Evolutionary conservation across 305 asterid species (phyloP).

Genomic region (Solanum hybrid): DNA sequence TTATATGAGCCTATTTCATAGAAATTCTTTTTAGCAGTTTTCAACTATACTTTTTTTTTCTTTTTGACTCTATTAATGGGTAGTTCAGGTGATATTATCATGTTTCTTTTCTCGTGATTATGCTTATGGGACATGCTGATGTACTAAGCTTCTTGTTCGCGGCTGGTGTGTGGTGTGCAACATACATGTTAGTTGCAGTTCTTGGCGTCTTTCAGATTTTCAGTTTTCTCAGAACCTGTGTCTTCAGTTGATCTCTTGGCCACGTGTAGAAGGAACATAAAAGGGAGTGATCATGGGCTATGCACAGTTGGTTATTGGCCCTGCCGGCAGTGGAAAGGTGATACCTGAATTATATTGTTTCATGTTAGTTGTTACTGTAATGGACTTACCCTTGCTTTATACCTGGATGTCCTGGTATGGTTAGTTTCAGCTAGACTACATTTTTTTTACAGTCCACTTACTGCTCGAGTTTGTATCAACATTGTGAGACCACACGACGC

Average conservation of each 20-base stretch:
- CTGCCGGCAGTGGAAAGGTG: slow-evolving; percentile 98
- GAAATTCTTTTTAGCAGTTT: not conserved
- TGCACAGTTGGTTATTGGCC: slow-evolving; percentile 93
- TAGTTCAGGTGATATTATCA: slow-evolving; percentile 37
- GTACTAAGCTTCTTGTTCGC: slow-evolving; percentile 50
- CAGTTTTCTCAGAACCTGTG: slow-evolving; percentile 21
- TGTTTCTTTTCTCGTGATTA: slow-evolving; percentile 25
- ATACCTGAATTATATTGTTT: slow-evolving; percentile 2
- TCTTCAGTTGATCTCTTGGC: slow-evolving; percentile 21
- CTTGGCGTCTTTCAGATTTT: slow-evolving; percentile 43
- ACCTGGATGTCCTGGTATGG: not conserved
- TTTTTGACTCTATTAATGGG: slow-evolving; percentile 1
- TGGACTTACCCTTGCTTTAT: not conserved
- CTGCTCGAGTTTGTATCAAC: slow-evolving; percentile 75
- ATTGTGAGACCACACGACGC: slow-evolving; percentile 70
- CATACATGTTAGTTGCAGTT: slow-evolving; percentile 57
- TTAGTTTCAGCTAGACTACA: not conserved
- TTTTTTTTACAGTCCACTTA: slow-evolving; percentile 67
- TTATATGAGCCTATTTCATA: not conserved
- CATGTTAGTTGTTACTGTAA: not conserved
- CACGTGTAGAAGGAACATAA: slow-evolving; percentile 17
- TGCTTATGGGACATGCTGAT: slow-evolving; percentile 51
- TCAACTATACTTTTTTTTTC: not conserved
- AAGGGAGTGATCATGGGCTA: slow-evolving; percentile 54
- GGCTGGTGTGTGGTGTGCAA: slow-evolving; percentile 76